Evolutionary conservation across 306 rosid species (phyloP).

Genomic region (Betula pendula): DNA sequence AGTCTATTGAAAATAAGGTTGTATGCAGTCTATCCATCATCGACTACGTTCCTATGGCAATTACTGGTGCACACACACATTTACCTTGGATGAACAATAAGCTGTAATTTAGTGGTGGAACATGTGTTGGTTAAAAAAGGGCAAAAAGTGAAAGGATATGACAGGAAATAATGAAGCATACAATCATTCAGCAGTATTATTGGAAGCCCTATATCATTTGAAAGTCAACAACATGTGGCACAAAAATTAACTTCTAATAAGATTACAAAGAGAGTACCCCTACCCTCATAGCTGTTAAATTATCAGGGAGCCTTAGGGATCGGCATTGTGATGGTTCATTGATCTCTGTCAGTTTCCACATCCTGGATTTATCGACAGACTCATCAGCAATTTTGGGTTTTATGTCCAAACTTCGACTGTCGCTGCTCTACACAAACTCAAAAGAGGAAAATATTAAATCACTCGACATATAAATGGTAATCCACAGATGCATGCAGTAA

Average conservation of each 20-base stretch:
- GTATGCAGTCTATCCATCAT: neutral
- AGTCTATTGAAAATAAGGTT: neutral
- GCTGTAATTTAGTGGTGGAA: neutral
- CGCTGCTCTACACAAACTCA: constrained; percentile 67
- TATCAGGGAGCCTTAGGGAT: constrained; percentile 82
- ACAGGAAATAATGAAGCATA: neutral
- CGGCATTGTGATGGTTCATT: constrained; percentile 83
- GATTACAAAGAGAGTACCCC: constrained; percentile 3
- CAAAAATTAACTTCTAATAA: neutral
- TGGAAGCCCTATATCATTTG: neutral
- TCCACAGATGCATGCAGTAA: neutral
- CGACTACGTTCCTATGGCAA: neutral
- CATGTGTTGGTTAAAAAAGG: neutral
- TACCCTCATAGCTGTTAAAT: constrained; percentile 82
- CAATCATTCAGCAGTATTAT: neutral
- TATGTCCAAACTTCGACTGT: constrained; percentile 74
- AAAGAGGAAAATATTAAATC: constrained; percentile 19
- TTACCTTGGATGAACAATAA: neutral
- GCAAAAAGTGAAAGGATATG: neutral
- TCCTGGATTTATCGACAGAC: constrained; percentile 78
- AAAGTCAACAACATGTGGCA: neutral
- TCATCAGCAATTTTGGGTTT: constrained; percentile 92
- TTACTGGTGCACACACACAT: neutral
- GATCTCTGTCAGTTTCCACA: constrained; percentile 88
- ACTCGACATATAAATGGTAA: constrained; percentile 13